Base-by-base conservation (phyloP, 2,329 filamentous ascomycete species). In the Juglanconis juglandina region DNA sequence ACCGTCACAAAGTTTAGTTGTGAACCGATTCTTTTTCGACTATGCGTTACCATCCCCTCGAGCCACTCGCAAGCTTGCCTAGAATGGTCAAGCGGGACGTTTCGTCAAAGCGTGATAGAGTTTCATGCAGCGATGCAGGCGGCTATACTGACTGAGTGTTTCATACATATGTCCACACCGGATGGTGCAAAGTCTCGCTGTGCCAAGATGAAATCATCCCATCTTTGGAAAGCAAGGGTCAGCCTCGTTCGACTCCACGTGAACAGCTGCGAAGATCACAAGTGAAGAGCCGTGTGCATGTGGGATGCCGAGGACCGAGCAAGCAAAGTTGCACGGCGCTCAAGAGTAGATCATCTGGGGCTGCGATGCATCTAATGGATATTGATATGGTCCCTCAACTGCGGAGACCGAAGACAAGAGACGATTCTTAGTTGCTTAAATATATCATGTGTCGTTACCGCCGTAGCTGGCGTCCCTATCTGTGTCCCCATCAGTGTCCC, bases 21-120 rank as follows among this genome's bases (percentile, higher is more conserved):
- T 13, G 39, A 42, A 42, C n/a, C 39, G n/a, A 11, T 14, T 13
- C 39, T 13, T 14, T 42, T 10, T 14, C 39, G 39, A 42, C 11
- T 9, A 42, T 42, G 39, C 39, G 10, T 42, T 11, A 42, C 10
- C 10, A 9, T 42, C n/a, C 39, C 4, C 1, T 14, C 10, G 10
- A 47, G 24, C 48, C 47, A 57, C 17, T 60, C 58, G 58, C 53
- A 57, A 60, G 48, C 47, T 39, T 57, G n/a, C 32, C 58, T 57
- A 24, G 17, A 60, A 57, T 24, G 9, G 48, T 30, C 4, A 35
- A 47, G 48, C 39, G 53, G 58, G 55, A 35, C 30, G 53, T 60
- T 56, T 50, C 58, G 58, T 37, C 42, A 24, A 44, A 39, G 53
- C 44, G 37, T 60, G 24, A 24, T 57, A 60, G 58, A 60, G 46